These are phyloP conservation scores for Globisporangium radiosum DNA, from an alignment of 352 stramenopile genomes.

Conservation along the genomic window DNA sequence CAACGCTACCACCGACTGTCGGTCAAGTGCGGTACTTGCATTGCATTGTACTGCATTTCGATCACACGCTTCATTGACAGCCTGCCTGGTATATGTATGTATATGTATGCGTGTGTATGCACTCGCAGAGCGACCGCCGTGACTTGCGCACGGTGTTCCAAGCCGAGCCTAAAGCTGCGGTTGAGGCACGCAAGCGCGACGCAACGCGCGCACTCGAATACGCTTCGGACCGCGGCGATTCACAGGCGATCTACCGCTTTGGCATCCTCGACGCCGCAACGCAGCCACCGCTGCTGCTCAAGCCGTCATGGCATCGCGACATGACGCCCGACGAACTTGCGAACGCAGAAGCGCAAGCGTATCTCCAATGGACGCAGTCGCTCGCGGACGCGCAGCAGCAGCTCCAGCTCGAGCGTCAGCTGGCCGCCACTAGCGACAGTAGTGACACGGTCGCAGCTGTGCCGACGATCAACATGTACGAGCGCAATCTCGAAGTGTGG, in stretches of 20 bases:
- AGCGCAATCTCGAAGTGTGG: constrained; percentile 81
- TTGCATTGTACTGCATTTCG: not conserved
- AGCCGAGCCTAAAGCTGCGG: constrained; percentile 38
- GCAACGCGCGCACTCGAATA: constrained; percentile 57
- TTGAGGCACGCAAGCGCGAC: constrained; percentile 66
- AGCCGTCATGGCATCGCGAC: constrained; percentile 52
- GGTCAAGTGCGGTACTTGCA: not conserved
- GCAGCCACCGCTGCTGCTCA: constrained; percentile 57
- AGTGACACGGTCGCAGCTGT: not conserved
- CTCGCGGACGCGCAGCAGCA: constrained; percentile 29
- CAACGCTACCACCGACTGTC: not conserved
- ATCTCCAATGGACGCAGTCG: constrained; percentile 51
- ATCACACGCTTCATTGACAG: too few relatives aligned
- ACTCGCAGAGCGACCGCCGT: constrained; percentile 22
- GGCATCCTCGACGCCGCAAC: constrained; percentile 48
- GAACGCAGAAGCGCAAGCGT: constrained; percentile 47
- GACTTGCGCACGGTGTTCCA: constrained; percentile 71
- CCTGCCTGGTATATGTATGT: not conserved
- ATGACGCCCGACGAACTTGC: constrained; percentile 65
- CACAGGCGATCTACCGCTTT: constrained; percentile 65
- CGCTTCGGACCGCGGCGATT: constrained; percentile 49
- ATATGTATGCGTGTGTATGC: not conserved
- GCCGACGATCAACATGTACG: constrained; percentile 55
- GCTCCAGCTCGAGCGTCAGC: constrained; percentile 4
- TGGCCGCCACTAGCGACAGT: not conserved